Base-by-base conservation (phyloP, 345 rosid genomes). In the Trapa bicornis region DNA sequence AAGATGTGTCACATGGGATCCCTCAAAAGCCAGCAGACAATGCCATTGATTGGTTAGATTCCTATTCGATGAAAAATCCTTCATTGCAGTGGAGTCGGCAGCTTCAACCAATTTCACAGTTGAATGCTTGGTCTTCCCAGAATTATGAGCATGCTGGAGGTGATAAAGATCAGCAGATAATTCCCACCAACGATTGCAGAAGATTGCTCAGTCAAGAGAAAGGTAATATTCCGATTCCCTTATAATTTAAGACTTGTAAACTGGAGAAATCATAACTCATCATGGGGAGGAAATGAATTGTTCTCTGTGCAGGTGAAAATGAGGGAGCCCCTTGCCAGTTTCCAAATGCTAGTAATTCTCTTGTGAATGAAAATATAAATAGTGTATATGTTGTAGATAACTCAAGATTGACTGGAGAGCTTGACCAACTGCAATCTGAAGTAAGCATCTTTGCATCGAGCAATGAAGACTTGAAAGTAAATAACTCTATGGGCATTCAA, bases 21-120 rank as follows among this genome's bases (percentile, higher is more conserved):
- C 74, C 80, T 64, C 78, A 74, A 71, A 86, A 70, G 77, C 76
- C 74, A 50, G 73, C 77, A 5, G 75, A 74, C 1, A 72, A 53
- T 38, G 47, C 73, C 65, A 77, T 78, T 65, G 76, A 70, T 63
- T 79, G 85, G 85, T 70, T 77, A 64, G 83, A 82, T 73, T 69
- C 67, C 71, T 79, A 73, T 66, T 61, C 78, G 71, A 85, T 60
- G 47, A 72, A 66, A 74, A 83, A 68, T 74, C 57, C 74, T 63
- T 63, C 74, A 8, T 45, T 67, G 66, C 76, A 69, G 42, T 73
- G 66, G 66, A 74, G 65, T 72, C 79, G 73, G 53, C 83, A 74
- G 68, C 67, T 58, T 64, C 85, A 78, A 63, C 50, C 73, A 43
- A 72, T 69, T 39, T 60, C 78, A 64, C 81, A 69, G 65, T 73